Evolutionary conservation across 352 stramenopile genomes (phyloP).

Genomic region (Pseudoperonospora humuli): DNA sequence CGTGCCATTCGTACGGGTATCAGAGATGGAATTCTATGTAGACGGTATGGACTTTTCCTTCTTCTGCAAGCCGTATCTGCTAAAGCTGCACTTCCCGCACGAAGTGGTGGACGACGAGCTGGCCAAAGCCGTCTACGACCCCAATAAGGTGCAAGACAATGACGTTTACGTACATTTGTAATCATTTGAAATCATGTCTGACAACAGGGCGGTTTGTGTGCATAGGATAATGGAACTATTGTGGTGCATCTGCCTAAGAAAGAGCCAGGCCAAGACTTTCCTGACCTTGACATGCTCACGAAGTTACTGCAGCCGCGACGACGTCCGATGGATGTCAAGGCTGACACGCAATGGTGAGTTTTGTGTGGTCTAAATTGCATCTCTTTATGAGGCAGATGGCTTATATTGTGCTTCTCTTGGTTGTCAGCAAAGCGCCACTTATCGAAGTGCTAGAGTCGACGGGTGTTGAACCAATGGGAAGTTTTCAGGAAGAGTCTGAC

Average conservation of each 20-base stretch:
- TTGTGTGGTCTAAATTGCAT: not conserved
- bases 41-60: constrained; percentile 89
- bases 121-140: constrained; percentile 87
- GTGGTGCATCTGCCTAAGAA: constrained; percentile 88
- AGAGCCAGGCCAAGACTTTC: constrained; percentile 80
- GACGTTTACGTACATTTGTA: not conserved
- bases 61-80: constrained; percentile 95
- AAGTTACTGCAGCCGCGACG: constrained; percentile 80
- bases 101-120: constrained; percentile 85
- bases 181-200: not conserved
- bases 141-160: constrained; percentile 54
- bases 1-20: constrained; percentile 87
- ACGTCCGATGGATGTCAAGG: constrained; percentile 29
- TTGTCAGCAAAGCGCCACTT: constrained; percentile 38
- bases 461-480: constrained; percentile 9
- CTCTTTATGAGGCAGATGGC: not conserved
- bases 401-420: not conserved
- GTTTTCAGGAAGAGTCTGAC: constrained; percentile 20
- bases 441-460: constrained; percentile 79
- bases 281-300: constrained; percentile 90
- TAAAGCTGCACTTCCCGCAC: constrained; percentile 92
- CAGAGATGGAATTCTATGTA: constrained; percentile 89
- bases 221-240: constrained; percentile 89
- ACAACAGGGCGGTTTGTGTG: constrained; percentile 1
- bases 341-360: constrained; percentile 23